phyloP scores from a whole-genome alignment of 495 filamentous ascomycete species.

The Pseudomonodictys pantanalensis region DNA sequence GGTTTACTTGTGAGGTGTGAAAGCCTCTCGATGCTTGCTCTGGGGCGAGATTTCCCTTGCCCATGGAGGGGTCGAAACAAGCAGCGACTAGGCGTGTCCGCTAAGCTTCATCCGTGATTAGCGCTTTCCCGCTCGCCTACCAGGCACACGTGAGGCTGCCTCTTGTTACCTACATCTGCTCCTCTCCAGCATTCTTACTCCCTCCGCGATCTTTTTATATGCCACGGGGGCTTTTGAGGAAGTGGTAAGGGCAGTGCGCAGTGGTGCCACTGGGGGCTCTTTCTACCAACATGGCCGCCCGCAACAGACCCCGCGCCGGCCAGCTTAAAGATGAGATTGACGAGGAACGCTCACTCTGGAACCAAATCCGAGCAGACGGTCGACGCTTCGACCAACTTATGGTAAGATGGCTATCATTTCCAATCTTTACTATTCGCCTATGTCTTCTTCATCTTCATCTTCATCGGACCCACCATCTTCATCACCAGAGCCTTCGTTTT shows the following conservation, averaged over 20 bases:
- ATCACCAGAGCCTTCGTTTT: background rate
- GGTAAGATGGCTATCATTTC: too few species aligned
- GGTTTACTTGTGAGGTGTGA: background rate
- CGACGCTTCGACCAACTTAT: constrained; percentile 40
- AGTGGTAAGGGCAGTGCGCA: background rate
- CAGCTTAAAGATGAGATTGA: constrained; percentile 49
- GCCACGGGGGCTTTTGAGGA: background rate
- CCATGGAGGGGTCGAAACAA: background rate
- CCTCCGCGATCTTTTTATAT: background rate
- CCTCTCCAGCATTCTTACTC: background rate
- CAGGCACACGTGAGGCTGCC: background rate
- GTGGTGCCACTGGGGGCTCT: background rate
- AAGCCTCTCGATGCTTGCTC: background rate
- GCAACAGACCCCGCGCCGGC: constrained; percentile 44
- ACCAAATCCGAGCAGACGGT: constrained; percentile 57
- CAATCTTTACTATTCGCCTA: too few species aligned
- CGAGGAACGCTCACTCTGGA: constrained; percentile 65
- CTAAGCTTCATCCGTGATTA: background rate
- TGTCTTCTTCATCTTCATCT: constrained; percentile 1
- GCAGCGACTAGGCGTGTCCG: background rate
- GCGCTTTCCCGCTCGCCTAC: background rate
- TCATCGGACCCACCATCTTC: background rate
- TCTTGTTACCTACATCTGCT: background rate
- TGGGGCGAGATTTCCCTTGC: background rate
- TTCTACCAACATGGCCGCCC: constrained; percentile 41